Evolutionary conservation across 257 asterid species (phyloP).

Genomic region (Gentiana straminea): DNA sequence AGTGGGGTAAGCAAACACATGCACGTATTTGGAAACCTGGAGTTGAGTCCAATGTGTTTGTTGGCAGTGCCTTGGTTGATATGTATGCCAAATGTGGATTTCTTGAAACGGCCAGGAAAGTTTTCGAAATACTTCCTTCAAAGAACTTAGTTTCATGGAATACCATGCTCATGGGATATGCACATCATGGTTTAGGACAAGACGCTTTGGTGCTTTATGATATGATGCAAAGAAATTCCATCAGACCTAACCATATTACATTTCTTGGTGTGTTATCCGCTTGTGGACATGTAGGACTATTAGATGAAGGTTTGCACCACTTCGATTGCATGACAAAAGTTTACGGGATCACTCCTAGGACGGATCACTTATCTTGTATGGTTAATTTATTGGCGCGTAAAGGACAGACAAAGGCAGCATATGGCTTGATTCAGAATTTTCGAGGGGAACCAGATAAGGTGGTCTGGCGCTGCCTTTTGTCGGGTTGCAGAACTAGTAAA

Average conservation of each 20-base stretch:
- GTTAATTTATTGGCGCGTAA: constrained; percentile 57
- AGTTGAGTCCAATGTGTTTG: constrained; percentile 47
- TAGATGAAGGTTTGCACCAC: constrained; percentile 49
- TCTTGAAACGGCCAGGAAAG: constrained; percentile 40
- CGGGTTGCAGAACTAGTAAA: constrained; percentile 46
- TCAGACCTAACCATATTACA: constrained; percentile 49
- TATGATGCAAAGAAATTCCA: constrained; percentile 32
- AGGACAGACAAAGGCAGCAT: constrained; percentile 50
- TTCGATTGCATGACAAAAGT: constrained; percentile 43
- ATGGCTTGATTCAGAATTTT: constrained; percentile 30
- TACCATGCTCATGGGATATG: constrained; percentile 62
- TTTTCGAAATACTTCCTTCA: constrained; percentile 38
- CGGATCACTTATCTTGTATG: constrained; percentile 67
- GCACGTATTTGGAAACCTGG: constrained; percentile 46
- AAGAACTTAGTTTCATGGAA: constrained; percentile 72
- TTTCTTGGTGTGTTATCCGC: constrained; percentile 59
- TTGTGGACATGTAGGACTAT: constrained; percentile 60
- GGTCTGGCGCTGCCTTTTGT: constrained; percentile 73
- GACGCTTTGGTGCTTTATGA: constrained; percentile 57
- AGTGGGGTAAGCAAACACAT: constrained; percentile 82
- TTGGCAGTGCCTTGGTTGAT: constrained; percentile 61
- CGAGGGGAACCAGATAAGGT: constrained; percentile 39
- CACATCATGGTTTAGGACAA: constrained; percentile 61
- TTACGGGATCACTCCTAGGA: constrained; percentile 37
- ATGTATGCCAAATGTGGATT: constrained; percentile 83